Evolutionary conservation across 2,329 filamentous ascomycete genomes (phyloP).

Genomic region (Stagonosporopsis vannaccii): DNA sequence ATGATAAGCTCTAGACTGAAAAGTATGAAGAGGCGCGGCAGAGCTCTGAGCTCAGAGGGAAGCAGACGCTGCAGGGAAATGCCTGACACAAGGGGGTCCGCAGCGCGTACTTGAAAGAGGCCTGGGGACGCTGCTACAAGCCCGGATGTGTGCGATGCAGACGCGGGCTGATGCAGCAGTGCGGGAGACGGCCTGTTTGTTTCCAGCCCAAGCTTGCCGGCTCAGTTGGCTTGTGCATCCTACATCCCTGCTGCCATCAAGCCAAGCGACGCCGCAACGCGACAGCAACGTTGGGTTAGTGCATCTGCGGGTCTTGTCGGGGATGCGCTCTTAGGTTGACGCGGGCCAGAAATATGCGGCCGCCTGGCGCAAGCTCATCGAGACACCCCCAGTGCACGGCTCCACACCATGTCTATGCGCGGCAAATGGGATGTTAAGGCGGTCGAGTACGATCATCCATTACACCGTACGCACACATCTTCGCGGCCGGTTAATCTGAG

Average conservation of each 20-base stretch:
- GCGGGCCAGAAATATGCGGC: slow-evolving; percentile 41
- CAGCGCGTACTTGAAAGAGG: slow-evolving; percentile 48
- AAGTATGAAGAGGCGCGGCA: slow-evolving; percentile 31
- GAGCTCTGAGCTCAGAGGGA: slow-evolving; percentile 29
- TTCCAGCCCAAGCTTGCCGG: slow-evolving; percentile 40
- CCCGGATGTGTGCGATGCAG: slow-evolving; percentile 44
- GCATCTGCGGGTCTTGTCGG: slow-evolving; percentile 40
- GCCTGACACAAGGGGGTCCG: slow-evolving; percentile 41
- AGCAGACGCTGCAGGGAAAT: slow-evolving; percentile 41
- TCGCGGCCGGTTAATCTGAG: slow-evolving; percentile 44
- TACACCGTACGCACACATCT: slow-evolving; percentile 29
- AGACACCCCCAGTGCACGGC: slow-evolving; percentile 27
- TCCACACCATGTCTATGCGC: slow-evolving; percentile 33
- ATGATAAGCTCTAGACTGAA: slow-evolving; percentile 31
- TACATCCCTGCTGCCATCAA: slow-evolving; percentile 36
- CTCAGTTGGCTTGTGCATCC: slow-evolving; percentile 33
- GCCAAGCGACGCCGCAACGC: slow-evolving; percentile 38
- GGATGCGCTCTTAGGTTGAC: slow-evolving; percentile 37
- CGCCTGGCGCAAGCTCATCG: slow-evolving; percentile 31
- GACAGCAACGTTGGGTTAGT: slow-evolving; percentile 41
- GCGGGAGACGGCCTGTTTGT: slow-evolving; percentile 42
- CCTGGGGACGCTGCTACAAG: slow-evolving; percentile 40
- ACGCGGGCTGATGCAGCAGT: slow-evolving; percentile 45
- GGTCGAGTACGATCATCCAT: slow-evolving; percentile 35
- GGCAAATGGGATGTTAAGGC: slow-evolving; percentile 46